A percentile compares a stretch with the other conserved stretches of the same genome.
phyloP scores from a whole-genome alignment of 345 rosid species.

The Erysimum cheiranthoides region DNA sequence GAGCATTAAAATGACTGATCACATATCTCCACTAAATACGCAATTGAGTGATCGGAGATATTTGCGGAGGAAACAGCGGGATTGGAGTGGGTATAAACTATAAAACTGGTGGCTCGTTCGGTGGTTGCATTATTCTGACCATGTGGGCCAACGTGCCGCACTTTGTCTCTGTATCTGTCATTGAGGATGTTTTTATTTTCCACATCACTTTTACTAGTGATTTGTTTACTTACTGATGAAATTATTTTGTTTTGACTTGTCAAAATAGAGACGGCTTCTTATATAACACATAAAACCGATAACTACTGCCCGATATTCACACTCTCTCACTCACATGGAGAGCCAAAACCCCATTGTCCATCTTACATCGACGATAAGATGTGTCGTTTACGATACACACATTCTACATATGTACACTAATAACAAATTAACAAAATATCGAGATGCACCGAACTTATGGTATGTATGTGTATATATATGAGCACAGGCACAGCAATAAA shows the following conservation, averaged over 20 bases:
- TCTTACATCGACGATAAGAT: neutral
- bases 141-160: slow-evolving; percentile 30
- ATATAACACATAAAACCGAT: slow-evolving; percentile 24
- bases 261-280: neutral
- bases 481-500: neutral
- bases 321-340: slow-evolving; percentile 37
- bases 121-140: slow-evolving; percentile 40
- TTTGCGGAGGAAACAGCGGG: slow-evolving; percentile 43
- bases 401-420: neutral
- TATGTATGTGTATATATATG: neutral
- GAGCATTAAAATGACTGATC: neutral
- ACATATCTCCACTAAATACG: slow-evolving; percentile 10
- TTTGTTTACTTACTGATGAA: too few species aligned
- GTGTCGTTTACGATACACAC: slow-evolving; percentile 11
- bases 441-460: slow-evolving; percentile 7
- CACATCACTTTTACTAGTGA: too few species aligned
- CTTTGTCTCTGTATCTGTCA: slow-evolving; percentile 17
- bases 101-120: slow-evolving; percentile 37
- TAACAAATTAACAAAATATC: neutral
- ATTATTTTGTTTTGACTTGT: slow-evolving; percentile 18
- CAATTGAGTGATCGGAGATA: slow-evolving; percentile 36
- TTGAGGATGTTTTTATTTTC: slow-evolving; percentile 9
- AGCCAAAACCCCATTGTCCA: slow-evolving; percentile 23
- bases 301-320: neutral
- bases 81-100: slow-evolving; percentile 28